Conservation (phyloP, 495 filamentous ascomycete genomes). For the Pyrenopolyporus hunteri region DNA sequence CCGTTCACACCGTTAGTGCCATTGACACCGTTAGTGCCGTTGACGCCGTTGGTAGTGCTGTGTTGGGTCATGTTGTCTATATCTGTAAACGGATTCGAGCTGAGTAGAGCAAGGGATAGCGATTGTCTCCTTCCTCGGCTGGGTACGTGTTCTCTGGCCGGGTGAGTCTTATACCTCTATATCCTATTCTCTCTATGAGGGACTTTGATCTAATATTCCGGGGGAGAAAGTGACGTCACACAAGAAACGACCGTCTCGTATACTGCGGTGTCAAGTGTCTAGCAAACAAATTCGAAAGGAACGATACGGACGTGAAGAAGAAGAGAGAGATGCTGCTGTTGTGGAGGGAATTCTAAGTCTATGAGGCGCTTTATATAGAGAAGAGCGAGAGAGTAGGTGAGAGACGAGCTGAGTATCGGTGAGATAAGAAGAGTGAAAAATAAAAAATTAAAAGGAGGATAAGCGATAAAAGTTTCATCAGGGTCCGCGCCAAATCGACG, state of each 20-base stretch:
- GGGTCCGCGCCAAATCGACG: constrained; percentile 10
- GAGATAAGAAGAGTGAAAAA: not conserved
- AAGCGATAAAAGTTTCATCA: constrained; percentile 21
- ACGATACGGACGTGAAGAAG: not conserved
- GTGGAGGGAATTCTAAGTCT: no score
- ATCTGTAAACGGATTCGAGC: no score
- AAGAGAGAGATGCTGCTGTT: no score
- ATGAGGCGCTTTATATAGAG: no score
- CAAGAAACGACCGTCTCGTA: not conserved
- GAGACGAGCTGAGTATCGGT: not conserved
- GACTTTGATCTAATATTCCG: constrained; percentile 3
- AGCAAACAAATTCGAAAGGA: not conserved
- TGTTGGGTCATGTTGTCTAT: not conserved
- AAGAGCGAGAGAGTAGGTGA: no score
- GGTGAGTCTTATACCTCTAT: not conserved
- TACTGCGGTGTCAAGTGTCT: constrained; percentile 11
- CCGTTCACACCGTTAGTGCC: constrained; percentile 20
- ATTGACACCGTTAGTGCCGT: constrained; percentile 6
- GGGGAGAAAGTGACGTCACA: constrained; percentile 23
- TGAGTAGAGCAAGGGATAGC: no score
- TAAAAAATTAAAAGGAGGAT: constrained; percentile 1
- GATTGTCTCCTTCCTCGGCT: no score
- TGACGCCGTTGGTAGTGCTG: not conserved
- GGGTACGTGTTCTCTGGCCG: not conserved
- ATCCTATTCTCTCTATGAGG: not conserved